Evolutionary conservation across 2,329 filamentous ascomycete genomes (phyloP), one percentile per base, ranked within the genome.

Genomic region (Pestalotiopsis sp.): DNA sequence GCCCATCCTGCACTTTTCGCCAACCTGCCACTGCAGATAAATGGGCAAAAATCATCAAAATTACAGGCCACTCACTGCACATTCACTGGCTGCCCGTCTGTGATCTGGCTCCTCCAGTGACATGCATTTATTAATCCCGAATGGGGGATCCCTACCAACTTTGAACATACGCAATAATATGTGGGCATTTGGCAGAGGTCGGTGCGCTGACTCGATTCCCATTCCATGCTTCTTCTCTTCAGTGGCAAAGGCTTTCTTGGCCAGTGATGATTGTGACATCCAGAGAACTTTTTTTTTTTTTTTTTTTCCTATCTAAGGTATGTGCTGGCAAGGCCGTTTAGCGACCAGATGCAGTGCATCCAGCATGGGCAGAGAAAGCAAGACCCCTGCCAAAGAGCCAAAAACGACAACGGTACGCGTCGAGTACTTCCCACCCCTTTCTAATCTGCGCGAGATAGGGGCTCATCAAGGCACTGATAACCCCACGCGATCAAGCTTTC

Each of bases 401-500:
- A 25, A 36, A 38, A 11, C 23, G 27, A 58, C 49, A 17, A 45
- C 31, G 41, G 20, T 65, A 55, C 64, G 57, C 45, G 41, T 9
- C 6, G 14, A 25, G n/a, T 65, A 65, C 64, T 20, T 52, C 17
- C 14, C 11, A 25, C 64, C 45, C 49, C 64, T 58, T 49, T 31
- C 55, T 55, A 17, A 7, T 39, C 31, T 23, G 55, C 64, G 49
- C 11, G 23, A 59, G 36, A 66, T 66, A 59, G 64, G 39, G 64
- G 52, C 27, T 23, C 2, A 25, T 41, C 27, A n/a, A 27, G 41
- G 62, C 41, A 49, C 57, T 59, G 62, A 25, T 49, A 36, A 25
- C 20, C 20, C 60, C 60, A 49, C 23, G 20, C 41, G 9, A 25
- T 55, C 36, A 59, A 36, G 52, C 9, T 17, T 25, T 60, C 31